A percentile compares a stretch with the other conserved stretches of the same genome.
phyloP scores from a whole-genome alignment of 2,329 filamentous ascomycete species.

The Aspergillus sp. region DNA sequence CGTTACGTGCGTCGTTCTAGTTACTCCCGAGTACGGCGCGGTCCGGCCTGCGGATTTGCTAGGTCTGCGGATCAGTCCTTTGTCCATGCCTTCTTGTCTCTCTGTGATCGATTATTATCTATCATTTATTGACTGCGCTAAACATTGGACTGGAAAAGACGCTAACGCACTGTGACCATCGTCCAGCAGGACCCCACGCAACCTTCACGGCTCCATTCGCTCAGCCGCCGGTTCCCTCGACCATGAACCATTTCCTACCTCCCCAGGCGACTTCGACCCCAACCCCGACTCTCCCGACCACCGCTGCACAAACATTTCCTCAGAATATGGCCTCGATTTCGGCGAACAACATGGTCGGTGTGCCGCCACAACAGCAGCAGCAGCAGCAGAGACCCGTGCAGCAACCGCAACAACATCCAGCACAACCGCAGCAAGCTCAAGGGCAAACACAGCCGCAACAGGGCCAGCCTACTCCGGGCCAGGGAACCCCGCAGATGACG shows the following conservation, averaged over 20 bases:
- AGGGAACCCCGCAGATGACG: slow-evolving; percentile 16
- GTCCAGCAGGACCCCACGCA: slow-evolving; percentile 26
- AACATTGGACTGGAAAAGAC: slow-evolving; percentile 5
- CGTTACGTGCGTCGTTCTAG: too few species aligned
- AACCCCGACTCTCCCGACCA: slow-evolving; percentile 20
- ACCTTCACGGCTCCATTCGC: slow-evolving; percentile 29
- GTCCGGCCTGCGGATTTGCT: too few species aligned
- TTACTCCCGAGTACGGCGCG: too few species aligned
- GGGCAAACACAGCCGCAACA: slow-evolving; percentile 9
- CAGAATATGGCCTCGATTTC: slow-evolving; percentile 30
- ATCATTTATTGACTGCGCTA: not conserved
- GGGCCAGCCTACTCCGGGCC: not conserved
- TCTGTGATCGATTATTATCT: too few species aligned
- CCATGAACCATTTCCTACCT: slow-evolving; percentile 25
- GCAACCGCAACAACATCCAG: slow-evolving; percentile 4
- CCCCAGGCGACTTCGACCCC: slow-evolving; percentile 15
- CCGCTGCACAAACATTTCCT: slow-evolving; percentile 24
- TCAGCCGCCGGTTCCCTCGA: slow-evolving; percentile 24
- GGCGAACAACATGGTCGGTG: slow-evolving; percentile 25
- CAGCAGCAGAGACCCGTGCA: slow-evolving; percentile 1
- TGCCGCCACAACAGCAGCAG: not conserved
- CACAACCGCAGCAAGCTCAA: not conserved
- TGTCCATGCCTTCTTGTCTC: too few species aligned
- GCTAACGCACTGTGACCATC: slow-evolving; percentile 14
- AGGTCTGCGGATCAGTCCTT: too few species aligned